Conservation (phyloP, 306 rosid genomes). For the Vigna mungo region DNA sequence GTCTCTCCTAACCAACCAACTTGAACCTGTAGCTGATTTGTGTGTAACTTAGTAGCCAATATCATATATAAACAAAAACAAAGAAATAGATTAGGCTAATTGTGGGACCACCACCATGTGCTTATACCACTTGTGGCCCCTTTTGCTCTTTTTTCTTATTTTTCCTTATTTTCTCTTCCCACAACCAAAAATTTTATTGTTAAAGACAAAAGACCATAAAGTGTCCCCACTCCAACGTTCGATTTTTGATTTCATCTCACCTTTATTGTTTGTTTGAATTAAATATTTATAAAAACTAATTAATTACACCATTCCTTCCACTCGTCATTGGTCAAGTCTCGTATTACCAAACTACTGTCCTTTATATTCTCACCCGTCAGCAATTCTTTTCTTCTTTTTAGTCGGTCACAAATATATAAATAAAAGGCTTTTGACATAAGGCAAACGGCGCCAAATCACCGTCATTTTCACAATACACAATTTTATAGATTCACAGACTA, state of each 20-base stretch:
- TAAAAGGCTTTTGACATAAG: too few relatives aligned
- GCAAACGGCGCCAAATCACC: too few relatives aligned
- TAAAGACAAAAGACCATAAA: conserved; percentile 31
- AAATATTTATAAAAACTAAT: not conserved
- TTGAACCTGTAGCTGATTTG: not conserved
- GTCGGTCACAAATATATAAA: not conserved
- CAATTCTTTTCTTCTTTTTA: conserved; percentile 25
- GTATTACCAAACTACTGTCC: conserved; percentile 16
- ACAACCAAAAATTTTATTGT: conserved; percentile 4
- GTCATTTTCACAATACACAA: too few relatives aligned
- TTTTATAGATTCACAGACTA: too few relatives aligned
- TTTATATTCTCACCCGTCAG: conserved; percentile 39
- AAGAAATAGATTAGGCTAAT: not conserved
- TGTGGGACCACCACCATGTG: conserved; percentile 56
- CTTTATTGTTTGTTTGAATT: conserved; percentile 14
- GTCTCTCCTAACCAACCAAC: conserved; percentile 16
- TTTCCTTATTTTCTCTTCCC: not conserved
- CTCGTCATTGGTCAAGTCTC: not conserved
- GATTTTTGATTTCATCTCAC: conserved; percentile 37
- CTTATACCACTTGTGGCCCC: conserved; percentile 10
- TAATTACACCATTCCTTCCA: not conserved
- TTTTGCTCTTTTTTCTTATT: conserved; percentile 18
- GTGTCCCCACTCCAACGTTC: conserved; percentile 59
- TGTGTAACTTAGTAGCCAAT: not conserved
- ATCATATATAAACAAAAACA: not conserved